Percentiles rank a stretch among this genome's conserved stretches.
Evolutionary conservation across 2,329 filamentous ascomycete species (phyloP).

Genomic region (Pseudocercospora fijiensis): DNA sequence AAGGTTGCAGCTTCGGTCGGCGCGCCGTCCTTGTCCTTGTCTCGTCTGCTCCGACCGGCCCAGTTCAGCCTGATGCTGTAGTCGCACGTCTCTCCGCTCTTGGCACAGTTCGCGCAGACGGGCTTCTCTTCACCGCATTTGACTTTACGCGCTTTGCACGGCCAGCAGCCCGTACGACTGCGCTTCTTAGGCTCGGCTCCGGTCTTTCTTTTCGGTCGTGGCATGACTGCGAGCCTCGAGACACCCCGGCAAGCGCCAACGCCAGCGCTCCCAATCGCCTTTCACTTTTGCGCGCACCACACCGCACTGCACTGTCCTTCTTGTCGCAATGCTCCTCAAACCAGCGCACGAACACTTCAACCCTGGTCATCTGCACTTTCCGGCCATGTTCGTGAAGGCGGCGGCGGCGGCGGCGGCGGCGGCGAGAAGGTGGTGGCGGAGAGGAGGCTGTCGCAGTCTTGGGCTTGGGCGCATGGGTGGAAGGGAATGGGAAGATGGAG

Average conservation of each 20-base stretch:
- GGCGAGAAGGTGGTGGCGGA: background rate
- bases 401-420: too few relatives aligned
- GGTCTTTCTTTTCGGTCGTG: constrained; percentile 63
- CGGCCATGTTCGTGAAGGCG: background rate
- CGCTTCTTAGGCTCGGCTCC: constrained; percentile 65
- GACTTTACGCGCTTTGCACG: constrained; percentile 74
- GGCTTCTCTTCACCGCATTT: constrained; percentile 82
- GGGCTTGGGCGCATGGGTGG: background rate
- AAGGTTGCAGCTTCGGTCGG: constrained; percentile 29
- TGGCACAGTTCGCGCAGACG: constrained; percentile 63
- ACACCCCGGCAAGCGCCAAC: too few relatives aligned
- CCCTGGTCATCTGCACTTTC: background rate
- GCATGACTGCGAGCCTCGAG: constrained; percentile 49
- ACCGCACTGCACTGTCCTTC: too few relatives aligned
- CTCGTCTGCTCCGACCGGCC: constrained; percentile 63
- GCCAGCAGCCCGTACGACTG: constrained; percentile 70
- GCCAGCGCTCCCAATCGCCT: too few relatives aligned
- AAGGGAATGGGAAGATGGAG: background rate
- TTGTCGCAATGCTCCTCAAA: background rate
- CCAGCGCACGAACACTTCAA: background rate
- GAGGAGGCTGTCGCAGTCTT: background rate
- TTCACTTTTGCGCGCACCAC: background rate
- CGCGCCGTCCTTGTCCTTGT: constrained; percentile 39
- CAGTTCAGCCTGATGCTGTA: constrained; percentile 80
- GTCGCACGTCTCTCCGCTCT: constrained; percentile 68